Conservation (phyloP, 495 filamentous ascomycete species). For the Diplogelasinospora grovesii region DNA sequence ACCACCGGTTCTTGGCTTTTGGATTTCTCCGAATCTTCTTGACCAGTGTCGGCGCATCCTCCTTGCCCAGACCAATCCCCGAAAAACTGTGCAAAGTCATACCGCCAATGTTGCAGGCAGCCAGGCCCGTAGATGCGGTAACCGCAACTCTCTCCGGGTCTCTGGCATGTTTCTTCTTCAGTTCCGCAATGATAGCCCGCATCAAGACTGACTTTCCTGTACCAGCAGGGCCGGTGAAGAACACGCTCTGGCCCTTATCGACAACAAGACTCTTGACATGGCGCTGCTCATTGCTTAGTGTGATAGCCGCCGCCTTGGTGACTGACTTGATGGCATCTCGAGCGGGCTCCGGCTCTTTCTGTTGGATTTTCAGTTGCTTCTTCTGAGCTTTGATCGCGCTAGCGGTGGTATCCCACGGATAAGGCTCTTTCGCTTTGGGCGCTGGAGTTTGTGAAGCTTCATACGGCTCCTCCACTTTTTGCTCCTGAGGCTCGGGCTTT, state of each 20-base stretch:
- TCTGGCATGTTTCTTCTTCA: constrained; percentile 65
- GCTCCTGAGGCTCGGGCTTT: constrained; percentile 7
- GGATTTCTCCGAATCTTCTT: constrained; percentile 86
- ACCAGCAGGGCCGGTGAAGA: constrained; percentile 96
- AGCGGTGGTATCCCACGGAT: constrained; percentile 73
- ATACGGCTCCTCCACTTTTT: constrained; percentile 27
- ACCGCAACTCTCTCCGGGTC: constrained; percentile 82
- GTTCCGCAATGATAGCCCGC: constrained; percentile 74
- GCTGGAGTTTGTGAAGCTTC: constrained; percentile 21
- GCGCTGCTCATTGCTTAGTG: constrained; percentile 78
- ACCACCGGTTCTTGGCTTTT: constrained; percentile 84
- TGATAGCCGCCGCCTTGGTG: constrained; percentile 50
- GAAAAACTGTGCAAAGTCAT: constrained; percentile 94
- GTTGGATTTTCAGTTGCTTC: constrained; percentile 60
- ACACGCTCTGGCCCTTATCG: constrained; percentile 74
- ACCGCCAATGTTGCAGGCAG: constrained; percentile 93
- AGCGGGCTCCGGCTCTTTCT: constrained; percentile 33
- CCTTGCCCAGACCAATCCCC: constrained; percentile 93
- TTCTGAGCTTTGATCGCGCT: constrained; percentile 79
- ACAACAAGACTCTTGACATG: constrained; percentile 77
- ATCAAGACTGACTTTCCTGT: constrained; percentile 96
- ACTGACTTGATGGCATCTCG: constrained; percentile 25
- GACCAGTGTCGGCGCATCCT: constrained; percentile 70
- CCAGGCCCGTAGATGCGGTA: constrained; percentile 91
- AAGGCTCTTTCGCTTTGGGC: constrained; percentile 28